Evolutionary conservation across 1,284 basidiomycete species (phyloP).

Genomic region (Puccinia coronata): DNA sequence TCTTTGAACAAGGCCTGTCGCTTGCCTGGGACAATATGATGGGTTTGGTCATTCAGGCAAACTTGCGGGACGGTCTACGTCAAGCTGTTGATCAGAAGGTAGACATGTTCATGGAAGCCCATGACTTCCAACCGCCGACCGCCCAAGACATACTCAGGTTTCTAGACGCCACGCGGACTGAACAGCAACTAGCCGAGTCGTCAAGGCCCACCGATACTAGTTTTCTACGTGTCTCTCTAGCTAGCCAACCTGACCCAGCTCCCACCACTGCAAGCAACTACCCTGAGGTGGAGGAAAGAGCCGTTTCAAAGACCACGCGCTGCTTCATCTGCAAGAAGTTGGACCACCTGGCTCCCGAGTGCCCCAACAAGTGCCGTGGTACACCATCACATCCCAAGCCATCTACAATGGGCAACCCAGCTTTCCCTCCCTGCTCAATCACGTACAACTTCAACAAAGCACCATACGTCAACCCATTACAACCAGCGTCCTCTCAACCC

Average conservation of each 20-base stretch:
- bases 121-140: not conserved
- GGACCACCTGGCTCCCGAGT: not conserved
- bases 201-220: too few relatives aligned
- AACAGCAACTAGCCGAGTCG: conserved; percentile 73
- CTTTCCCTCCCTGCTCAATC: not conserved
- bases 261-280: not conserved
- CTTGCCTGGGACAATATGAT: not conserved
- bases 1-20: not conserved
- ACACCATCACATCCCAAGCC: not conserved
- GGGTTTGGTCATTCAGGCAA: not conserved
- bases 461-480: not conserved
- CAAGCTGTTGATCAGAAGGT: not conserved
- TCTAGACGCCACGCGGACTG: conserved; percentile 61
- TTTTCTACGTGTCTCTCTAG: not conserved
- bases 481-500: too few relatives aligned
- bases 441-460: not conserved
- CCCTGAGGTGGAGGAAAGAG: not conserved
- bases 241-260: too few relatives aligned
- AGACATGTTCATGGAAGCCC: too few relatives aligned
- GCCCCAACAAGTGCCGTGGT: not conserved
- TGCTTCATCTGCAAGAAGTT: conserved; percentile 15
- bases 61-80: not conserved
- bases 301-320: not conserved
- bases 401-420: not conserved
- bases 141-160: too few relatives aligned